Conservation (phyloP, 176 grass and related monocot species). For the Dendrocalamus sinicus region DNA sequence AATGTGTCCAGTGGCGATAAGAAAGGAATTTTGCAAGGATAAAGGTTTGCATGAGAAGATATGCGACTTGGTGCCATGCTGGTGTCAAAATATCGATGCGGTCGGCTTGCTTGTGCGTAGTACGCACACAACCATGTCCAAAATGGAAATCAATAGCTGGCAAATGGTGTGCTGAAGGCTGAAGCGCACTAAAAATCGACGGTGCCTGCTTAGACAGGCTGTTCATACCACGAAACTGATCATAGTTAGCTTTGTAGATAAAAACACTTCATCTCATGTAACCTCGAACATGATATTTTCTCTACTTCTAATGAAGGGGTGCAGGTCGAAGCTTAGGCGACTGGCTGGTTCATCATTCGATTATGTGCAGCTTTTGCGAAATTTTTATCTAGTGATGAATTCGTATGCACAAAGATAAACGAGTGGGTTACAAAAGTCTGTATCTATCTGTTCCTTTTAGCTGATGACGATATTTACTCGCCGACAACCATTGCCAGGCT, state of each 20-base stretch:
- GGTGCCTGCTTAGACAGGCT: constrained; percentile 30
- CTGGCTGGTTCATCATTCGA: not conserved
- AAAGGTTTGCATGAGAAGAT: constrained; percentile 32
- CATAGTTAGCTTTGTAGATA: constrained; percentile 50
- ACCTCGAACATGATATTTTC: not conserved
- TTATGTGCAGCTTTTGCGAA: not conserved
- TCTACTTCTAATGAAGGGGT: not conserved
- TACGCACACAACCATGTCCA: not conserved
- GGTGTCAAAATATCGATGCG: not conserved
- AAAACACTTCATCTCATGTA: not conserved
- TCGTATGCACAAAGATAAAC: not conserved
- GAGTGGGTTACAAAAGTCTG: not conserved
- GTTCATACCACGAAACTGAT: constrained; percentile 38
- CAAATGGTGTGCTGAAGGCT: not conserved
- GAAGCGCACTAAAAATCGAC: constrained; percentile 3
- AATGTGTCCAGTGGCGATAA: not conserved
- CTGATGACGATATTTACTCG: constrained; percentile 13
- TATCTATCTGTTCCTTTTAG: not conserved
- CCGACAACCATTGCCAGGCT: not conserved
- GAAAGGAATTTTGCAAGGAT: constrained; percentile 11
- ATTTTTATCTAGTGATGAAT: not conserved
- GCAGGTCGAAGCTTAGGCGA: not conserved
- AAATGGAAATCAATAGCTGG: not conserved
- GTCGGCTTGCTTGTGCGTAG: not conserved
- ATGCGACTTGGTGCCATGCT: not conserved